Conservation (phyloP, 2,329 filamentous ascomycete genomes). For the Plenodomus lindquistii region DNA sequence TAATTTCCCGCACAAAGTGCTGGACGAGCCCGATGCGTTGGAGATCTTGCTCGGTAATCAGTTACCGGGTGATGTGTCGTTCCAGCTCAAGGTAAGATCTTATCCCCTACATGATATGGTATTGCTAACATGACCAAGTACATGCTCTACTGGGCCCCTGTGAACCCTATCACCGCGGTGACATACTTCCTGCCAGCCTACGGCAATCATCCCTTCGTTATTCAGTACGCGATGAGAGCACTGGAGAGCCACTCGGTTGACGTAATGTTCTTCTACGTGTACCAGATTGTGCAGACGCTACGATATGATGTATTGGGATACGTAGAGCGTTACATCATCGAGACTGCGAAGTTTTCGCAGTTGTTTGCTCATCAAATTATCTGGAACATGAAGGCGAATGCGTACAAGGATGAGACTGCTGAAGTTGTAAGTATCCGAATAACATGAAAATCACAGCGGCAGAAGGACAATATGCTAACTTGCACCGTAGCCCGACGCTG, state of each 20-base stretch:
- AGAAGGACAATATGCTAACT: neutral
- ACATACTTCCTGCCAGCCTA: slow-evolving; percentile 93
- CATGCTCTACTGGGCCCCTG: slow-evolving; percentile 87
- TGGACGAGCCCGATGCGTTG: slow-evolving; percentile 80
- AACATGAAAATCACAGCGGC: neutral
- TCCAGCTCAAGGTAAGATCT: slow-evolving; percentile 74
- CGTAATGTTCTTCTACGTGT: slow-evolving; percentile 98
- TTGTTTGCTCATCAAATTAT: slow-evolving; percentile 99
- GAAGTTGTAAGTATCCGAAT: slow-evolving; percentile 65
- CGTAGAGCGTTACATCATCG: slow-evolving; percentile 92
- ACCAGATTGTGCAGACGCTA: slow-evolving; percentile 94
- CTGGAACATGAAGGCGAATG: slow-evolving; percentile 99
- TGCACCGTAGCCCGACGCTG: slow-evolving; percentile 71
- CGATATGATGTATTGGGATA: slow-evolving; percentile 93
- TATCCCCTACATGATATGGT: neutral
- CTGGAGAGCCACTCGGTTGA: slow-evolving; percentile 95
- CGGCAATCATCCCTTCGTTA: slow-evolving; percentile 85
- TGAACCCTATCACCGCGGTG: slow-evolving; percentile 90
- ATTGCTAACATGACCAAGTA: slow-evolving; percentile 59
- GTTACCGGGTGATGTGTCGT: slow-evolving; percentile 77
- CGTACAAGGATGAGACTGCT: slow-evolving; percentile 95
- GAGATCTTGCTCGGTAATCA: slow-evolving; percentile 77
- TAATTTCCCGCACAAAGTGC: slow-evolving; percentile 80
- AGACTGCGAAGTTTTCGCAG: slow-evolving; percentile 97
- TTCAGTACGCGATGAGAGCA: slow-evolving; percentile 96